Evolutionary conservation across 176 grass and related monocot species (phyloP).

Genomic region (Phyllostachys edulis): DNA sequence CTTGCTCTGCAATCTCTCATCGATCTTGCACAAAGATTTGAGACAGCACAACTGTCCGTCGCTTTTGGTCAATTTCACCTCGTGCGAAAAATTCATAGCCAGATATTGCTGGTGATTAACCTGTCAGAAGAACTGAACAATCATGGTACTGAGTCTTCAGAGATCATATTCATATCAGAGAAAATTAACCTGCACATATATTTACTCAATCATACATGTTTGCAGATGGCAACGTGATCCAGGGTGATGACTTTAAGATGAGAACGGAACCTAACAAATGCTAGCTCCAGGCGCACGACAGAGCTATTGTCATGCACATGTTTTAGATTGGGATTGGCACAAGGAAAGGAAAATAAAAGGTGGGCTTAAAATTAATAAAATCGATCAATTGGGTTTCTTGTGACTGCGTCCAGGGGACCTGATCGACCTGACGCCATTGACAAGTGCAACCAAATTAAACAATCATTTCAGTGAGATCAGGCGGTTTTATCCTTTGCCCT

Average conservation of each 20-base stretch:
- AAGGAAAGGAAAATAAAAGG: neutral
- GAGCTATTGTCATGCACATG: conserved; percentile 19
- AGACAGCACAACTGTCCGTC: neutral
- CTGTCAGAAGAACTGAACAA: neutral
- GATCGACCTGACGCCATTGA: neutral
- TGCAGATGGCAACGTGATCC: neutral
- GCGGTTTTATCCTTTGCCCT: neutral
- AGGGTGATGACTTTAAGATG: neutral
- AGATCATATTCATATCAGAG: neutral
- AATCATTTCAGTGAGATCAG: conserved; percentile 1
- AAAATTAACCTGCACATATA: neutral
- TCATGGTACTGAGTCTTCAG: neutral
- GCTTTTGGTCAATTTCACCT: conserved; percentile 18
- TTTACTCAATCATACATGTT: neutral
- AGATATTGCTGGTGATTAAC: neutral
- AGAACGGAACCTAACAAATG: neutral
- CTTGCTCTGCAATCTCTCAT: neutral
- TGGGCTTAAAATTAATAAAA: neutral
- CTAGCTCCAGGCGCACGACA: neutral
- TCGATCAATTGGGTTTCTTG: neutral
- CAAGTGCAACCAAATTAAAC: neutral
- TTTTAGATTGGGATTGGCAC: conserved; percentile 9
- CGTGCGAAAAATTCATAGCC: conserved; percentile 1
- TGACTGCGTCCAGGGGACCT: conserved; percentile 17
- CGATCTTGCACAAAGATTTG: conserved; percentile 4